Conservation (phyloP, 768 basidiomycete species). For the Termitomyces sp. region DNA sequence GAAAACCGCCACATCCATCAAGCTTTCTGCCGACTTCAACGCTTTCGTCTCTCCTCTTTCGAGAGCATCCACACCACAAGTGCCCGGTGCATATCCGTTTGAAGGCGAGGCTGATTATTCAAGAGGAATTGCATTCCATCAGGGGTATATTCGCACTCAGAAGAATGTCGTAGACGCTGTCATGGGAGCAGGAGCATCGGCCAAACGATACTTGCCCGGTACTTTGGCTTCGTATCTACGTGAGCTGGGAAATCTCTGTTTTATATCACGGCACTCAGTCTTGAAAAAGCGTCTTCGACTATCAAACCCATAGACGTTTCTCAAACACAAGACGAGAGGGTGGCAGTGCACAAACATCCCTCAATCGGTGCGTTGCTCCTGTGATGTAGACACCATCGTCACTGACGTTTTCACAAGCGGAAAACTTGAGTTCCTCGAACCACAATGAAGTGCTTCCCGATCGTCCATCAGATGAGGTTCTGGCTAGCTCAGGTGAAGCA, state of each 20-base stretch:
- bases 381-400: neutral
- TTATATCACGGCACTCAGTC: neutral
- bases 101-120: neutral
- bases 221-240: slow-evolving; percentile 16
- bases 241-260: neutral
- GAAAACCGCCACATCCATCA: slow-evolving; percentile 8
- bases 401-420: neutral
- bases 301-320: neutral
- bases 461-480: neutral
- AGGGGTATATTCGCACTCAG: slow-evolving; percentile 21
- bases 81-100: slow-evolving; percentile 19
- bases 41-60: neutral
- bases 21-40: slow-evolving; percentile 5
- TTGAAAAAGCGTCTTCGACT: neutral
- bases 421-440: neutral
- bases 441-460: neutral
- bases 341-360: neutral
- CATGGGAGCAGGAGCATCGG: slow-evolving; percentile 17
- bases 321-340: neutral
- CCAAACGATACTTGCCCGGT: slow-evolving; percentile 17
- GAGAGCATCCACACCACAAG: slow-evolving; percentile 9
- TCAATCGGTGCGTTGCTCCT: neutral
- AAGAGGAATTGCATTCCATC: slow-evolving; percentile 9
- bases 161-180: slow-evolving; percentile 21
- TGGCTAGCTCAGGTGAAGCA: neutral